Evolutionary conservation across 495 filamentous ascomycete species (phyloP).

Genomic region (Antarctomyces pellizariae): DNA sequence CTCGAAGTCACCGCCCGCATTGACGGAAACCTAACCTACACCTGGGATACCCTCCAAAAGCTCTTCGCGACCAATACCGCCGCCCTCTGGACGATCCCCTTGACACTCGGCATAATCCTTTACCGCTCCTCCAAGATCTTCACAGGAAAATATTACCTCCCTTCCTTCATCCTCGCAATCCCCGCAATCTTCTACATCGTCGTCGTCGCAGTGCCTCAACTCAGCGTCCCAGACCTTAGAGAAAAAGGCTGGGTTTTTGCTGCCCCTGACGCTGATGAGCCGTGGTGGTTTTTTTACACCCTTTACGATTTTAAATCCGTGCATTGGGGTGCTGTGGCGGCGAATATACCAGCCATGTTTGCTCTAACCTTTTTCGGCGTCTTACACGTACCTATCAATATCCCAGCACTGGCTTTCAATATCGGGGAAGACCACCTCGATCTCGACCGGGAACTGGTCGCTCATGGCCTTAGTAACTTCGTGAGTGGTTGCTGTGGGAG

Average conservation of each 20-base stretch:
- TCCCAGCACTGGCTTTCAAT: constrained; percentile 72
- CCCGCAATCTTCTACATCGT: constrained; percentile 65
- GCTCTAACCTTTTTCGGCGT: constrained; percentile 94
- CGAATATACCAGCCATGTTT: constrained; percentile 84
- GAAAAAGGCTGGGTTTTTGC: constrained; percentile 73
- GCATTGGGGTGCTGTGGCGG: constrained; percentile 55
- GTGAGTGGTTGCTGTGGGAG: constrained; percentile 68
- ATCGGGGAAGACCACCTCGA: constrained; percentile 78
- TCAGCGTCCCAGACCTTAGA: constrained; percentile 39
- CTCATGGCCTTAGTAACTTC: constrained; percentile 83
- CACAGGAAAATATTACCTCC: constrained; percentile 59
- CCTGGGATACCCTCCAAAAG: constrained; percentile 45
- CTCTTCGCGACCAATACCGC: constrained; percentile 50
- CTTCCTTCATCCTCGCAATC: constrained; percentile 66
- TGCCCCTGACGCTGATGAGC: constrained; percentile 56
- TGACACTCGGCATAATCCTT: constrained; percentile 53
- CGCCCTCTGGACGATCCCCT: constrained; percentile 60
- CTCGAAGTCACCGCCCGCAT: constrained; percentile 86
- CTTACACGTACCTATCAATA: constrained; percentile 92
- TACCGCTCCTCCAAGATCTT: constrained; percentile 49
- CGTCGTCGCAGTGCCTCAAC: constrained; percentile 35
- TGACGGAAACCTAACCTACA: constrained; percentile 60
- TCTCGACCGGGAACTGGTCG: constrained; percentile 75
- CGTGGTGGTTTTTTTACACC: constrained; percentile 93
- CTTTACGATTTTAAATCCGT: constrained; percentile 64